A percentile compares a stretch with the other conserved stretches of the same genome.
Evolutionary conservation across 176 grass and related monocot genomes (phyloP).

Genomic region (Coix lacrymajobi): DNA sequence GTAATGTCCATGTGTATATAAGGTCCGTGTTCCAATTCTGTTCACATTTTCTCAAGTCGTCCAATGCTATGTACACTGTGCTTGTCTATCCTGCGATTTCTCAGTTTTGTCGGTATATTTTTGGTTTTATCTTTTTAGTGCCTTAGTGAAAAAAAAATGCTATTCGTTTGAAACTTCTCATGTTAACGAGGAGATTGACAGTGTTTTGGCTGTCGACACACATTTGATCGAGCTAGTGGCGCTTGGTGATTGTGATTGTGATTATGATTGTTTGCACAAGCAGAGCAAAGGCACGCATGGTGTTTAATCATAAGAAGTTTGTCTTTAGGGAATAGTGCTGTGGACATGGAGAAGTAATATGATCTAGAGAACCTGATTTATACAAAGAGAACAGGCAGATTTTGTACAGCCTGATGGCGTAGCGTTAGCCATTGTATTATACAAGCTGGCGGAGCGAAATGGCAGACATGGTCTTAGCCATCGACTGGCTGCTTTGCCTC

Average conservation of each 20-base stretch:
- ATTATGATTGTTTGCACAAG: no score
- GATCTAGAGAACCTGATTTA: background rate
- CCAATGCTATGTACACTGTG: background rate
- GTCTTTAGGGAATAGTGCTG: no score
- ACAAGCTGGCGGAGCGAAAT: no score
- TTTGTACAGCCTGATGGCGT: background rate
- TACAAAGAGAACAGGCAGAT: background rate
- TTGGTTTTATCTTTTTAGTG: background rate
- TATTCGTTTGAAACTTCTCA: background rate
- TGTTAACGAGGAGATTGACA: background rate
- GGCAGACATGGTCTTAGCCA: no score
- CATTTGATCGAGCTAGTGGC: no score
- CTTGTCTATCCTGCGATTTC: background rate
- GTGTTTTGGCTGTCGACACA: background rate
- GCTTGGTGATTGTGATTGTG: no score
- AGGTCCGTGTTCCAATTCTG: background rate
- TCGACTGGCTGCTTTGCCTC: no score
- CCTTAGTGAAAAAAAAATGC: background rate
- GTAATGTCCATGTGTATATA: background rate
- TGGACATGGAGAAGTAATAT: background rate
- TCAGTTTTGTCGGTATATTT: background rate
- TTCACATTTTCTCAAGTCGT: background rate
- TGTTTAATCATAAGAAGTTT: no score
- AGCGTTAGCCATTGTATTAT: background rate
- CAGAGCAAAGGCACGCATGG: no score